Conservation (phyloP, 2,329 filamentous ascomycete species). For the Mycogone perniciosa region DNA sequence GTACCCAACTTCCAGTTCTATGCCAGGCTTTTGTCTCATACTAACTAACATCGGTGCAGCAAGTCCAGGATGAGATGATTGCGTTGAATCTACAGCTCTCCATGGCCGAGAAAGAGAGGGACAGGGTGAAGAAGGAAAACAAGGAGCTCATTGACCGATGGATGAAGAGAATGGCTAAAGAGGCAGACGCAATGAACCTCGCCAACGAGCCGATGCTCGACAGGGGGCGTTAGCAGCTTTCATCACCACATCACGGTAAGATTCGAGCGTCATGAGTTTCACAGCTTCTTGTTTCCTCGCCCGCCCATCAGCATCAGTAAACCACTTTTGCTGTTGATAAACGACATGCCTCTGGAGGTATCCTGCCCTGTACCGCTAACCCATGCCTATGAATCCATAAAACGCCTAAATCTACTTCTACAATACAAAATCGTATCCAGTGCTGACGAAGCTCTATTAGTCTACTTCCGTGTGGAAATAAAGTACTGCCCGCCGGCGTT, state of each 20-base stretch:
- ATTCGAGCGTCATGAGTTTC: no score
- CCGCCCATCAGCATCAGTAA: neutral
- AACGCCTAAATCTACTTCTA: constrained; percentile 6
- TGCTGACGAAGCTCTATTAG: constrained; percentile 27
- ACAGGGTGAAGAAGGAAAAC: constrained; percentile 74
- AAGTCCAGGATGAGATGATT: constrained; percentile 90
- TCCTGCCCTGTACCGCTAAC: constrained; percentile 5
- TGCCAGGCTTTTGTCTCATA: neutral
- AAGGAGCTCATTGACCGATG: constrained; percentile 83
- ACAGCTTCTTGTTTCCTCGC: neutral
- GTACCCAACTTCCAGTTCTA: constrained; percentile 31
- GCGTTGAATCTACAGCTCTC: constrained; percentile 82
- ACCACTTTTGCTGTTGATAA: neutral
- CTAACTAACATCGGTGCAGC: constrained; percentile 34
- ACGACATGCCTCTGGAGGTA: constrained; percentile 1
- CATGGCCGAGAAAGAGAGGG: constrained; percentile 69
- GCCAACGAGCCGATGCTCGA: constrained; percentile 45
- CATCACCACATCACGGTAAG: constrained; percentile 3
- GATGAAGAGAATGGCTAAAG: constrained; percentile 81
- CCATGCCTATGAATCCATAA: constrained; percentile 3
- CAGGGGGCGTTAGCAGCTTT: constrained; percentile 19
- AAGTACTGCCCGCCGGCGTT: constrained; percentile 79
- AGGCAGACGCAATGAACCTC: constrained; percentile 81
- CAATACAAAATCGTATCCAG: constrained; percentile 13
- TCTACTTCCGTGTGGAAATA: constrained; percentile 70